Base-by-base conservation (phyloP, 768 basidiomycete genomes). In the Pleurotus pulmonarius region DNA sequence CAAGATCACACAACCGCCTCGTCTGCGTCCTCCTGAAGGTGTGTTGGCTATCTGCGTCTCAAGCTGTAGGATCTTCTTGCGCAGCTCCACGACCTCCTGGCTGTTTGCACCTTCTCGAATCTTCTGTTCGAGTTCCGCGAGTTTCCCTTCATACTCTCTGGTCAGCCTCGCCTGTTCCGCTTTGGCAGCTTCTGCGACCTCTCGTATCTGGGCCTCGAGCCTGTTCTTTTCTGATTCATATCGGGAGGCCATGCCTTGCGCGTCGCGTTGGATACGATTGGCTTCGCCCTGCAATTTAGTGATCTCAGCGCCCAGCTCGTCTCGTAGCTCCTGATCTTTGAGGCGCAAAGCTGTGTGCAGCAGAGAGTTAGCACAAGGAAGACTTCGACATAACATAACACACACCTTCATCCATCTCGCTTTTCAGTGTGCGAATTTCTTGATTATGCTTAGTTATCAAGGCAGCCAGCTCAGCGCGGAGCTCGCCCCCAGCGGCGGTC, bases 401-500 rank as follows among this genome's bases (percentile, higher is more conserved):
- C 4, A 11, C n/a, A 16, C 16, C 15, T 25, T 18, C 20, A 16
- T 52, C 16, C 38, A 29, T 37, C 51, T 52, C 51, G 12, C 12
- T 20, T 4, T 29, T 15, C 13, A 52, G 34, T 22, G 38, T 37
- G 38, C 37, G 18, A 16, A 52, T 18, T 9, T 37, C 22, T 37
- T 18, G 12, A 7, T 24, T 16, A 13, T 52, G 13, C 40, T 52
- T 18, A 20, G n/a, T 9, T 34, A 40, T 20, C 20, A 39, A 39
- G 20, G 38, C 37, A 22, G 20, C 29, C 9, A 58, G 25, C 38
- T 56, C 57, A 25, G 16, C 40, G 25, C 38, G 52, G 4, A 64
- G 48, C n/a, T 54, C 58, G 16, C 40, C 11, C 4, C 46, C 61
- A 9, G 77, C 77, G 18, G 64, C 63, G 3, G 78, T 77, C 37